Conservation (phyloP, 2,329 filamentous ascomycete species). For the Venturia pyrina region DNA sequence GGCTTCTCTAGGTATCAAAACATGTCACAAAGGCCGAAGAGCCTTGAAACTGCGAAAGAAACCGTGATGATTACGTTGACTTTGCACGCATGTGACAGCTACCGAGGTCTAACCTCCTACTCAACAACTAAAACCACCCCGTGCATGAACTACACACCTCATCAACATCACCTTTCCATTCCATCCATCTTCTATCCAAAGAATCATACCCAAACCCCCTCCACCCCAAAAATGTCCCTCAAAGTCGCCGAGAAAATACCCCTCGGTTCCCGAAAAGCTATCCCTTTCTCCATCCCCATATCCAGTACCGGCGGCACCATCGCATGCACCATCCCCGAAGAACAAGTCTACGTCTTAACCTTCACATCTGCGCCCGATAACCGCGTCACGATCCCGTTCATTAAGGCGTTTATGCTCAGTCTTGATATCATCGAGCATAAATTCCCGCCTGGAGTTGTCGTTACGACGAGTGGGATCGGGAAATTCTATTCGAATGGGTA, state of each 20-base stretch:
- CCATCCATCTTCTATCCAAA: neutral
- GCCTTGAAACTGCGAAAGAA: neutral
- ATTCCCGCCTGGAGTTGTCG: constrained; percentile 59
- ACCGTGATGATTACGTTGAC: neutral
- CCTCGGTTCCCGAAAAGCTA: neutral
- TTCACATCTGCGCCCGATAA: constrained; percentile 63
- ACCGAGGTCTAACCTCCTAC: neutral
- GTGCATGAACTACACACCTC: neutral
- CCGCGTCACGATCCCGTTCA: constrained; percentile 56
- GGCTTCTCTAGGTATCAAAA: too few species aligned
- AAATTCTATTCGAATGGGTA: constrained; percentile 82
- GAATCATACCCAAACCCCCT: neutral
- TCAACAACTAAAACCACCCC: neutral
- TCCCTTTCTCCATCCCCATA: constrained; percentile 11
- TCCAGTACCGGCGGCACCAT: constrained; percentile 24
- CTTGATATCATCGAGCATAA: constrained; percentile 66
- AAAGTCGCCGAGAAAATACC: neutral
- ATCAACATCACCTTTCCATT: neutral
- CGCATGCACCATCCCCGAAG: constrained; percentile 47
- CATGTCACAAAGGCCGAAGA: too few species aligned
- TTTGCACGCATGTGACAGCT: neutral
- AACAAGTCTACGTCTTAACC: constrained; percentile 57
- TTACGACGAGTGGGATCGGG: constrained; percentile 63
- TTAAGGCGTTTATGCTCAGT: constrained; percentile 53
- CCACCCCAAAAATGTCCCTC: neutral